phyloP scores from a whole-genome alignment of 2,329 filamentous ascomycete species.

The Gaeumannomyces tritici region DNA sequence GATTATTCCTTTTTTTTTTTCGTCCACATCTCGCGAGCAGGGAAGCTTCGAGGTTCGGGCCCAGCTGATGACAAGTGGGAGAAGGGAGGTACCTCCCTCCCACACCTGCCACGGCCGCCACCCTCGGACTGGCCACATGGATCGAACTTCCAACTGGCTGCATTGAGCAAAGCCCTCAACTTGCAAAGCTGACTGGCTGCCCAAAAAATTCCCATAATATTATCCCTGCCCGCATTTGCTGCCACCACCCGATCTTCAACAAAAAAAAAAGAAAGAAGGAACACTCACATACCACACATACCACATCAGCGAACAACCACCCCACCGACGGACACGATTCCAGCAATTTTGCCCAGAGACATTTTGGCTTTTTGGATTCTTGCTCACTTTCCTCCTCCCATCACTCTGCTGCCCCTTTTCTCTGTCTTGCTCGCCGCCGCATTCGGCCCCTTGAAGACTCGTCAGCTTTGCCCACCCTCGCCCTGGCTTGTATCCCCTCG shows the following conservation, averaged over 20 bases:
- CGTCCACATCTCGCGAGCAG: background rate
- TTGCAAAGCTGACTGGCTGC: constrained; percentile 1
- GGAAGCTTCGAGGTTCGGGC: background rate
- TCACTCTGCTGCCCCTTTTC: background rate
- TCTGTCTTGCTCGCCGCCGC: constrained; percentile 4
- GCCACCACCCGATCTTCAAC: constrained; percentile 6
- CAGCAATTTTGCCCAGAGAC: background rate
- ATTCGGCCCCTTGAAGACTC: constrained; percentile 7
- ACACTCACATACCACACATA: background rate
- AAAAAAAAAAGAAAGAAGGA: constrained; percentile 2
- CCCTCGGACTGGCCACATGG: background rate
- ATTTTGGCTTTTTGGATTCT: background rate
- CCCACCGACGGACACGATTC: background rate
- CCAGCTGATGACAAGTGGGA: background rate
- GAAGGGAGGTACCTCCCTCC: background rate
- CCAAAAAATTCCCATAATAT: background rate
- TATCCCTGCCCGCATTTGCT: background rate
- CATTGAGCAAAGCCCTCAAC: constrained; percentile 1
- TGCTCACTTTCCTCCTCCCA: background rate
- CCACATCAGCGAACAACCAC: background rate
- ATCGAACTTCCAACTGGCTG: background rate
- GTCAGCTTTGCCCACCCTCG: constrained; percentile 14
- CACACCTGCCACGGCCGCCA: background rate
- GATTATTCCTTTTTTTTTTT: background rate
- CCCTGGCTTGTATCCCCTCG: background rate